phyloP scores from a whole-genome alignment of 2,329 filamentous ascomycete species.

The Corniculantispora saksenae region DNA sequence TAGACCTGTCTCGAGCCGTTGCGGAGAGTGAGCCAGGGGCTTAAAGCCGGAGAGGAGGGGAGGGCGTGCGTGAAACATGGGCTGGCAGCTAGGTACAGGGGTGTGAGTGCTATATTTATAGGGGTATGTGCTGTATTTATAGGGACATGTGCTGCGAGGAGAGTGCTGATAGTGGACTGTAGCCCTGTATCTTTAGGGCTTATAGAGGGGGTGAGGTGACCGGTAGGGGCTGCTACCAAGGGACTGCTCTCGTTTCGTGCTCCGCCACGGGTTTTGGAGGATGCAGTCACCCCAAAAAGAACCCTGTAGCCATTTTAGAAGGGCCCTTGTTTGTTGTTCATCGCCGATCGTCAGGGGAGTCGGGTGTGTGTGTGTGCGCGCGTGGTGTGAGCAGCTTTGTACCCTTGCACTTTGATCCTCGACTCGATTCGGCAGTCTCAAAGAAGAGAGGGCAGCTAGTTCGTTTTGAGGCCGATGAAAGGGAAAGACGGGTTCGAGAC shows the following conservation, averaged over 20 bases:
- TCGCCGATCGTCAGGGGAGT: conserved; percentile 16
- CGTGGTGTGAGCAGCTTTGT: no score
- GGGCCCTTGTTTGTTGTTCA: not conserved
- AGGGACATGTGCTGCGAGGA: no score
- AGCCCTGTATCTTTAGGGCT: not conserved
- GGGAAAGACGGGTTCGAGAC: not conserved
- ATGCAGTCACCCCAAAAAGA: not conserved
- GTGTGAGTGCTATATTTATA: not conserved
- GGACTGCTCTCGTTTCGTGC: no score
- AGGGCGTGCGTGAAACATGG: not conserved
- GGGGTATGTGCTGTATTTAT: not conserved
- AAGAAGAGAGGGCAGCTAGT: not conserved
- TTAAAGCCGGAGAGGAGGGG: not conserved
- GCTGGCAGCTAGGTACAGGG: not conserved
- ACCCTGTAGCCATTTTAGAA: not conserved
- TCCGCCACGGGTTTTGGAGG: not conserved
- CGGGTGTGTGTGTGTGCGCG: not conserved
- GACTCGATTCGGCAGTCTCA: not conserved
- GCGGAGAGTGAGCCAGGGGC: not conserved
- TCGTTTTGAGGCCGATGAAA: not conserved
- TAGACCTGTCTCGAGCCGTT: conserved; percentile 12
- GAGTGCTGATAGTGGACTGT: no score
- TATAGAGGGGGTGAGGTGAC: no score
- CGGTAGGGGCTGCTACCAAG: no score
- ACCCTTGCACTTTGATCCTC: not conserved